Evolutionary conservation across 139 green algal species (phyloP).

Genomic region (Chlorella sorokiniana): DNA sequence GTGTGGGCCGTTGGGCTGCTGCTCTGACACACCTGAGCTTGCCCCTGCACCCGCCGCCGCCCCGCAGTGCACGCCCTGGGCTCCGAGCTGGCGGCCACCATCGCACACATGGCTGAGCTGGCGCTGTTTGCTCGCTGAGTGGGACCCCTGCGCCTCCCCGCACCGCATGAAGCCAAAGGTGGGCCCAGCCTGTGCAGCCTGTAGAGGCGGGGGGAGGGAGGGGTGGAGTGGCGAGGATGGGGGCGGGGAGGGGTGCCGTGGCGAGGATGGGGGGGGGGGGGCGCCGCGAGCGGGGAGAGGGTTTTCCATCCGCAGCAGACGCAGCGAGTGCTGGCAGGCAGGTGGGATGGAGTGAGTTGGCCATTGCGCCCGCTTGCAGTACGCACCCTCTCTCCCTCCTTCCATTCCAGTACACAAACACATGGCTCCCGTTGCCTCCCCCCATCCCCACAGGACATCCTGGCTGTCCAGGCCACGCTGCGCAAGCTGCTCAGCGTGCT

Average conservation of each 20-base stretch:
- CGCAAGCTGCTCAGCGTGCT: constrained; percentile 36
- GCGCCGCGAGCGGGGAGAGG: no score
- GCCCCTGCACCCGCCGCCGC: neutral
- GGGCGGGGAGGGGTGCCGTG: no score
- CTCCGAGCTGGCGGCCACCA: neutral
- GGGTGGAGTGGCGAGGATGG: no score
- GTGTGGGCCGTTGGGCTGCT: neutral
- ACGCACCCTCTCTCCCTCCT: neutral
- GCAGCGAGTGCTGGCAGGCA: no score
- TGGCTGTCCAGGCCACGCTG: neutral
- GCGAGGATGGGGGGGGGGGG: no score
- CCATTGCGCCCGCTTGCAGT: no score
- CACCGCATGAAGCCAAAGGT: neutral
- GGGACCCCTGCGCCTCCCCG: neutral
- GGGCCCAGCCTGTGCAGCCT: no score
- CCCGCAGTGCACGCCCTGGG: constrained; percentile 13
- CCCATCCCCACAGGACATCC: constrained; percentile 20
- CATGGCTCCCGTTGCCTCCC: neutral
- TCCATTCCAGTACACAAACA: neutral
- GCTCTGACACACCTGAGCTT: neutral
- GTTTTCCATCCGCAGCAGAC: no score
- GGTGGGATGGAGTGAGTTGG: no score
- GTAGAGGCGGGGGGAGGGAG: no score
- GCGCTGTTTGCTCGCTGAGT: constrained; percentile 30
- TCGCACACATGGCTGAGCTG: constrained; percentile 27